Evolutionary conservation across 2,329 filamentous ascomycete species (phyloP), one percentile per base, ranked within the genome.

Genomic region (Ceratocystis destructans): DNA sequence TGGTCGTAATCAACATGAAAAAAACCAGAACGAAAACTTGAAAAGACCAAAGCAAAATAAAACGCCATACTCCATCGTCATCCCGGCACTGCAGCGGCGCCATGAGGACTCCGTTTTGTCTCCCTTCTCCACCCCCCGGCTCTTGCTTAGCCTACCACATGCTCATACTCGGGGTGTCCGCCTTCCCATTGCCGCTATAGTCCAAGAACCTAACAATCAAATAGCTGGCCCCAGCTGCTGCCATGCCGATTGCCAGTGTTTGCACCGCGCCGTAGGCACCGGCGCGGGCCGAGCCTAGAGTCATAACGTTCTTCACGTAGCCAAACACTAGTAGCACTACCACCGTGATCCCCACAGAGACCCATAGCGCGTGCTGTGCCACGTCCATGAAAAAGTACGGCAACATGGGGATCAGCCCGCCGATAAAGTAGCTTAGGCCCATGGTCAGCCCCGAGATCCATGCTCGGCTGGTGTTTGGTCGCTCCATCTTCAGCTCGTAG

Each of bases 381-480:
- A 73, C 72, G 15, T 70, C 67, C 72, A 82, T 77, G 69, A 87
- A 77, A 69, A 89, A 85, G 75, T 90, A 90, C 0, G 87, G 87
- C 53, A 87, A 74, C 71, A 89, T 79, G 15, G 87, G 87, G n/a
- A 89, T 80, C 65, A 89, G 77, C 0, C 87, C 87, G 22, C 87
- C 87, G 25, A 89, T 73, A 64, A 89, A 85, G 73, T 90, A 90
- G 45, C 85, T 85, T 17, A 84, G 71, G 0, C 86, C 84, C 71
- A 90, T 87, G 7, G 84, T 88, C 31, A 85, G 69, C 1, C 85
- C 87, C 0, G 83, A 86, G 57, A 83, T 74, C 73, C 79, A 73
- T 71, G 82, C 74, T 69, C 77, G 72, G 71, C 76, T 75, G 37
- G 74, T 76, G 71, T 74, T 75, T 69, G 72, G 76, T 70, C 79